Percentiles rank a stretch among this genome's conserved stretches.
Evolutionary conservation across 2,329 filamentous ascomycete species (phyloP).

Genomic region (Decorospora gaudefroyi): DNA sequence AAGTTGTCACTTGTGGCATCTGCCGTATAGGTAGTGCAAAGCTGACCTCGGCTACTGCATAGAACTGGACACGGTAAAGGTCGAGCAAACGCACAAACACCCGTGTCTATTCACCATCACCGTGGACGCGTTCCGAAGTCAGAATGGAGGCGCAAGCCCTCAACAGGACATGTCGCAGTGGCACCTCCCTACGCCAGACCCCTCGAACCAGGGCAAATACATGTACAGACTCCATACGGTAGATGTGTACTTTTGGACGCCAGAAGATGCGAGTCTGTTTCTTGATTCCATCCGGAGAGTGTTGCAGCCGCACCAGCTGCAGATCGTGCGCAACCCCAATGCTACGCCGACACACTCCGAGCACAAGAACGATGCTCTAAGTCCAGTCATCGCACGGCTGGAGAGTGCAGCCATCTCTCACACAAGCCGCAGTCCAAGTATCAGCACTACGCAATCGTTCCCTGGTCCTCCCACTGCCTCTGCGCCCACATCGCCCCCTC

Average conservation of each 20-base stretch:
- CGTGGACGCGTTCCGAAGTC: conserved; percentile 55
- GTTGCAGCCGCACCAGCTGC: conserved; percentile 61
- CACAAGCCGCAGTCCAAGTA: conserved; percentile 45
- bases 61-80: conserved; percentile 68
- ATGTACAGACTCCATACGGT: conserved; percentile 76
- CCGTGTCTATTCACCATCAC: conserved; percentile 70
- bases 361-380: conserved; percentile 59
- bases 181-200: conserved; percentile 75
- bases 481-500: conserved; percentile 36
- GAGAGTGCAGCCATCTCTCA: conserved; percentile 71
- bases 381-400: conserved; percentile 72
- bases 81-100: conserved; percentile 75
- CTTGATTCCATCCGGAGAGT: conserved; percentile 69
- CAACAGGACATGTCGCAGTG: conserved; percentile 63
- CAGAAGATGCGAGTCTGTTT: conserved; percentile 71
- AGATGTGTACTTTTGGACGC: conserved; percentile 80
- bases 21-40: background rate
- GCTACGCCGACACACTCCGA: conserved; percentile 49
- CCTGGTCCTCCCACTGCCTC: conserved; percentile 46
- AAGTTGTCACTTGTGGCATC: conserved; percentile 47
- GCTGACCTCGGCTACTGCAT: conserved; percentile 26
- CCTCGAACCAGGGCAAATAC: conserved; percentile 74
- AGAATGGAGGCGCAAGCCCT: conserved; percentile 46
- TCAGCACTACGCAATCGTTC: conserved; percentile 48
- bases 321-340: conserved; percentile 44